These are phyloP conservation scores for Fusarium penzigii DNA, from an alignment of 2,329 filamentous ascomycete genomes.

Conservation along the genomic window DNA sequence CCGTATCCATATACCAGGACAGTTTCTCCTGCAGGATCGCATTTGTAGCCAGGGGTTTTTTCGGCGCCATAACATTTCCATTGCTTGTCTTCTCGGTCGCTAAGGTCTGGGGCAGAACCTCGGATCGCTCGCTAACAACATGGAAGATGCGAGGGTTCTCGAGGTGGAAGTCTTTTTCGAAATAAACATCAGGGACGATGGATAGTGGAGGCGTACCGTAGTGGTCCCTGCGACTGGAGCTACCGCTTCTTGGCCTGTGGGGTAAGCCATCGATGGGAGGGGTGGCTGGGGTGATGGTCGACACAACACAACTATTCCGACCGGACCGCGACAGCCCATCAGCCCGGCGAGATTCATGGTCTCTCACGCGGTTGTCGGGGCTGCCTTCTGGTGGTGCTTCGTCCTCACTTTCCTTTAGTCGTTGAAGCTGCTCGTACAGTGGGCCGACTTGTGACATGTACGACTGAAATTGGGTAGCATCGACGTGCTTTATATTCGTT, in stretches of 20 bases:
- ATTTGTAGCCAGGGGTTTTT: constrained; percentile 92
- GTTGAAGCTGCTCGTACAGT: constrained; percentile 84
- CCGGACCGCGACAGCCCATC: constrained; percentile 51
- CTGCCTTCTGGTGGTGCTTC: constrained; percentile 52
- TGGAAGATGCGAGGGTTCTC: constrained; percentile 97
- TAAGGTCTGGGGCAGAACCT: constrained; percentile 81
- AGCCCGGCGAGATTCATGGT: constrained; percentile 34
- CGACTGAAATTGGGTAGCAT: constrained; percentile 75
- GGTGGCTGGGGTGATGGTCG: too few species aligned
- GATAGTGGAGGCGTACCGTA: constrained; percentile 83
- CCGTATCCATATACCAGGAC: constrained; percentile 99
- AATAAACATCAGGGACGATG: constrained; percentile 91
- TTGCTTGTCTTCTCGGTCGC: constrained; percentile 60
- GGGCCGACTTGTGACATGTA: constrained; percentile 85
- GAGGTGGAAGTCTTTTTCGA: constrained; percentile 90
- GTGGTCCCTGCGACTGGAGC: constrained; percentile 56
- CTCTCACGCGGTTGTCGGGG: constrained; percentile 45
- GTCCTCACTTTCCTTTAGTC: constrained; percentile 76
- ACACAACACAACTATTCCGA: constrained; percentile 38
- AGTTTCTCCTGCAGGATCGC: constrained; percentile 97
- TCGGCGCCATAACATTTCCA: constrained; percentile 57
- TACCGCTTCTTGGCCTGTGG: too few species aligned
- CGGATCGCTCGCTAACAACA: constrained; percentile 91
- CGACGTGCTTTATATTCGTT: constrained; percentile 82
- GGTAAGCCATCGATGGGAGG: too few species aligned